Conservation (phyloP, 139 green algal species). For the Raphidocelis subcapitata region DNA sequence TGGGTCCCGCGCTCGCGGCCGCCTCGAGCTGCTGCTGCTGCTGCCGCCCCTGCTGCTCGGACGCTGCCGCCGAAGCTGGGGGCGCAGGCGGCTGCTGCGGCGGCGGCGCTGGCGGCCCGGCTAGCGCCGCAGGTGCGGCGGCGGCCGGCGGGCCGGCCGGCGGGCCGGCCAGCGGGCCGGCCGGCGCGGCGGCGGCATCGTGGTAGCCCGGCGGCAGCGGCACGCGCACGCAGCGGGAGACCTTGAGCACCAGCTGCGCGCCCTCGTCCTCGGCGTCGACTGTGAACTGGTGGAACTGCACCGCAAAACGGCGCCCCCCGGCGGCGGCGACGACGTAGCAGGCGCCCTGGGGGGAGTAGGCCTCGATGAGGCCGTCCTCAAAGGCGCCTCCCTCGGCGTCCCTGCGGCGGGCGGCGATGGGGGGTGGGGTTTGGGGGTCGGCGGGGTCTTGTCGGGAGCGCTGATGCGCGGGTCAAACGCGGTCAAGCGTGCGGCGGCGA, state of each 20-base stretch:
- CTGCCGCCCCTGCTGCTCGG: too few species aligned
- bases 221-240: constrained; percentile 4
- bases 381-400: not conserved
- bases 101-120: too few species aligned
- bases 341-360: constrained; percentile 1
- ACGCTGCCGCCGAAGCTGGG: too few species aligned
- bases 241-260: constrained; percentile 17
- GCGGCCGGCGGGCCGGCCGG: too few species aligned
- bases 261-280: constrained; percentile 14
- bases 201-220: not conserved
- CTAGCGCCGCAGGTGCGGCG: too few species aligned
- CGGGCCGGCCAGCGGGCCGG: too few species aligned
- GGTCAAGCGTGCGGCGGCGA: not conserved
- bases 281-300: constrained; percentile 27
- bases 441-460: not conserved
- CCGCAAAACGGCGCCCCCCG: not conserved
- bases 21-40: too few species aligned
- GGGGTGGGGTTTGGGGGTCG: not conserved
- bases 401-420: not conserved
- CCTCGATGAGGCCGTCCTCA: not conserved
- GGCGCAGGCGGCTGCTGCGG: too few species aligned
- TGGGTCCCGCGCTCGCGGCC: too few species aligned
- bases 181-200: too few species aligned
- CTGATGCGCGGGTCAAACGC: not conserved
- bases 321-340: constrained; percentile 4